A percentile compares a stretch with the other conserved stretches of the same genome.
Conservation (phyloP, 2,329 filamentous ascomycete species). For the Knoxdaviesia proteae region DNA sequence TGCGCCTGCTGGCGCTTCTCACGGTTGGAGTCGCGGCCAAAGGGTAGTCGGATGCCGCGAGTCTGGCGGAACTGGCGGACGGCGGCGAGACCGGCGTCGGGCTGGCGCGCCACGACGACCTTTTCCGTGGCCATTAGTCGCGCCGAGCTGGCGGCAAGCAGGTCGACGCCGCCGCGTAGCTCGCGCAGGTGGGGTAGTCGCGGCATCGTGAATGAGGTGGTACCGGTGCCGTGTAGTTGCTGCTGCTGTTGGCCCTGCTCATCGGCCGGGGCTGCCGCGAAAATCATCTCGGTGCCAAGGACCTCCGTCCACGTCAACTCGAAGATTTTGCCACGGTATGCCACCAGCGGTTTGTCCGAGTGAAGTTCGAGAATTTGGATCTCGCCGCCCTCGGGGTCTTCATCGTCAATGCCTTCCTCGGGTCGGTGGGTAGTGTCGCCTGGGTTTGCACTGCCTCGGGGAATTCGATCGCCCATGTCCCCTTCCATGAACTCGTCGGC, state of each 20-base stretch:
- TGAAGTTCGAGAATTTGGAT: slow-evolving; percentile 76
- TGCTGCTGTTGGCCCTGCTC: slow-evolving; percentile 6
- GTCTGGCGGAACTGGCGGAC: slow-evolving; percentile 18
- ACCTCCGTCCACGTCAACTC: slow-evolving; percentile 65
- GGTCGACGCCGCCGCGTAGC: slow-evolving; percentile 39
- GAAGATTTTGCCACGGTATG: slow-evolving; percentile 60
- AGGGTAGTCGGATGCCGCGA: slow-evolving; percentile 22
- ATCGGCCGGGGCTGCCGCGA: slow-evolving; percentile 23
- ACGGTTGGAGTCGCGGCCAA: slow-evolving; percentile 23
- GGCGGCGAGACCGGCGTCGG: slow-evolving; percentile 11
- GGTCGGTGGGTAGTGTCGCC: not conserved
- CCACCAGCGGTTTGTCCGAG: slow-evolving; percentile 52
- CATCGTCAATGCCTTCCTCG: slow-evolving; percentile 1
- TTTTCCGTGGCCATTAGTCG: slow-evolving; percentile 49
- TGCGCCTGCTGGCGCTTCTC: slow-evolving; percentile 25
- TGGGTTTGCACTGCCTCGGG: not conserved
- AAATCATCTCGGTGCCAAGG: slow-evolving; percentile 66
- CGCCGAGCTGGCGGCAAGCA: slow-evolving; percentile 49
- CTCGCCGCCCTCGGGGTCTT: not conserved
- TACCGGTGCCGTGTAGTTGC: no score
- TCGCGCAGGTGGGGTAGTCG: slow-evolving; percentile 24
- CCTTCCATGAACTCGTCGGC: slow-evolving; percentile 9
- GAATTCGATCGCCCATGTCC: not conserved
- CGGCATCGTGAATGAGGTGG: slow-evolving; percentile 6
- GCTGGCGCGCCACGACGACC: slow-evolving; percentile 27